Evolutionary conservation across 257 asterid species (phyloP), one percentile per base, ranked within the genome.

Genomic region (Eucommia ulmoides): DNA sequence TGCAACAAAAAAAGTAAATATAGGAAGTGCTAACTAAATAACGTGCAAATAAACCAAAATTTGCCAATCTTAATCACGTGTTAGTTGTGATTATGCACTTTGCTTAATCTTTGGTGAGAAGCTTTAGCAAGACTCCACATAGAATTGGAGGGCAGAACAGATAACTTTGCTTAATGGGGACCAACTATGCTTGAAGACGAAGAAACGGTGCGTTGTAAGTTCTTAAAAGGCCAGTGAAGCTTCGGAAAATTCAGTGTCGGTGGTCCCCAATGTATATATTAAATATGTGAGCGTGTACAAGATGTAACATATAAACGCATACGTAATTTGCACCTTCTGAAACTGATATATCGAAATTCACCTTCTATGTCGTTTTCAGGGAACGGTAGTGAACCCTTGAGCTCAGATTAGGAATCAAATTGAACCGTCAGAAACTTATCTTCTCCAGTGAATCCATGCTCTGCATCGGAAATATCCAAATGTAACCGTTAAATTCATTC

Each of bases 121-220:
- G 38, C 7, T 29, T 29, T n/a, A n/a, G n/a, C 38, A 29, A 29
- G 12, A 5, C 38, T 29, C 12, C 38, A 29, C 7, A 29, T 12
- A 29, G 12, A 29, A 29, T 29, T 29, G 7, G 7, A 7, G 12
- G 7, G 7, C 7, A 29, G 38, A 12, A 5, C 38, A 29, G 38
- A 29, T 29, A 29, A 12, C 38, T 29, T 38, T 38, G 45, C 45
- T 38, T 38, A 38, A 38, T 38, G 45, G 45, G 45, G 45, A 38
- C 45, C 45, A 3, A 29, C 38, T 5, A 29, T 29, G 38, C 38
- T 29, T 29, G 38, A 12, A 29, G 38, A 29, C 38, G 38, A 29
- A 29, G 38, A 6, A 29, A 29, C 38, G 38, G 38, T 6, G 38
- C 38, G 6, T 29, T 12, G 38, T 6, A 29, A 29, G 8, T 29